Base-by-base conservation (phyloP, 2,329 filamentous ascomycete species). In the Calycina marina region DNA sequence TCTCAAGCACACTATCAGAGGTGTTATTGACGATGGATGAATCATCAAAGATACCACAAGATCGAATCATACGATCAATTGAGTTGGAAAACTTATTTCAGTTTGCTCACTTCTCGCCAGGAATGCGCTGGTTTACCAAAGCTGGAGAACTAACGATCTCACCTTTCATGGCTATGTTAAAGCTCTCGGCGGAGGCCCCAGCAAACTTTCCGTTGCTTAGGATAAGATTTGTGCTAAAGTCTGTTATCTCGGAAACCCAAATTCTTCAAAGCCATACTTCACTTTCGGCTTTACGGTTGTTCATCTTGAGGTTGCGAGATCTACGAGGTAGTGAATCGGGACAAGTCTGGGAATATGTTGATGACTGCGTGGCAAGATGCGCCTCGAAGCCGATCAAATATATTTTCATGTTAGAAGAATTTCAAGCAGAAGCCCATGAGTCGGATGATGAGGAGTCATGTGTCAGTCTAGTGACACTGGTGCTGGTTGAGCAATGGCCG, bases 101-200 rank as follows among this genome's bases (percentile, higher is more conserved):
- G 17, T 81, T 94, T 50, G 84, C 86, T 3, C 71, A 74, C 40
- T 72, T 77, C 45, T 92, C 85, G 3, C 74, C 81, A 0, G 76
- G 77, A 4, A 90, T 93, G 75, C 74, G 79, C 40, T 96, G 88
- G 88, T 94, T 90, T 60, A 68, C 79, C 40, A 86, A 81, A 48
- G 69, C 61, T 37, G 70, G 78, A 41, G 65, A 65, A 1, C 60
- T 79, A n/a, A 51, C 51, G 14, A 59, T 70, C 24, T 83, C 79
- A 4, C 78, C 80, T 0, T 83, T 85, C 40, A 70, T 72, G n/a
- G 73, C 74, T 0, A 63, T 88, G 14, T 54, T 88, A 4, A 72
- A 65, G 37, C 59, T 79, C 4, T 60, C 66, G 20, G 59, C 63
- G 3, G 61, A 64, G 15, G 63, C 63, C 3, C 58, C 62, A 13